These are phyloP conservation scores for Daldinia loculata DNA, from an alignment of 495 filamentous ascomycete genomes.

Conservation along the genomic window DNA sequence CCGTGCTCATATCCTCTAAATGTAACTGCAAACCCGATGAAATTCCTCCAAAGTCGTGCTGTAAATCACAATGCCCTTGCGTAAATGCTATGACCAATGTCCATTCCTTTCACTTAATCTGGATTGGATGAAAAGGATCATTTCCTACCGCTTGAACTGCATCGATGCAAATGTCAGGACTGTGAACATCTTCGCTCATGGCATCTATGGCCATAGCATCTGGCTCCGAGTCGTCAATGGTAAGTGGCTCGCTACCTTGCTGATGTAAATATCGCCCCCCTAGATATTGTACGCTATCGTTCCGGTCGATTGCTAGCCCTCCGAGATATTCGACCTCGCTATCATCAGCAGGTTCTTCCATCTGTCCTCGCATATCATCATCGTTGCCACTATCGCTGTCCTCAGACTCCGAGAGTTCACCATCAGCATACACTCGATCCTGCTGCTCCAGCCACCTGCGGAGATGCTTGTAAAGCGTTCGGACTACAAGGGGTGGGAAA, in stretches of 20 bases:
- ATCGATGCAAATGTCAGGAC: constrained; percentile 17
- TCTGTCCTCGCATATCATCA: neutral
- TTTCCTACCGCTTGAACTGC: constrained; percentile 1
- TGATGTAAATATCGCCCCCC: constrained; percentile 14
- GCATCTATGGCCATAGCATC: constrained; percentile 32
- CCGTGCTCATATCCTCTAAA: neutral
- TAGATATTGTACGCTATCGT: constrained; percentile 17
- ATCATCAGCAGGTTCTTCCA: neutral
- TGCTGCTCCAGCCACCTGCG: constrained; percentile 62
- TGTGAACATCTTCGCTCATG: constrained; percentile 18
- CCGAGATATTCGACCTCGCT: constrained; percentile 36
- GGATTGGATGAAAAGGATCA: constrained; percentile 14
- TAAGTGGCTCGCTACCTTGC: constrained; percentile 18
- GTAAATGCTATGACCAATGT: neutral
- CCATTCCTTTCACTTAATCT: constrained; percentile 17
- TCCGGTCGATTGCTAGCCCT: constrained; percentile 9
- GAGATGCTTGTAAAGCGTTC: constrained; percentile 67
- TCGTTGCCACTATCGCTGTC: constrained; percentile 20
- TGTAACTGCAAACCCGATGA: neutral
- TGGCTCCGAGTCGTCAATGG: constrained; percentile 25
- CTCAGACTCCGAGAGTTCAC: constrained; percentile 35
- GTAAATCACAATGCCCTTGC: neutral
- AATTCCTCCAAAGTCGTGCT: neutral
- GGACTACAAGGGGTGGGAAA: constrained; percentile 73
- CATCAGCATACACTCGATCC: constrained; percentile 53